phyloP scores from a whole-genome alignment of 1,284 basidiomycete species.

The Cutaneotrichosporon sp. region DNA sequence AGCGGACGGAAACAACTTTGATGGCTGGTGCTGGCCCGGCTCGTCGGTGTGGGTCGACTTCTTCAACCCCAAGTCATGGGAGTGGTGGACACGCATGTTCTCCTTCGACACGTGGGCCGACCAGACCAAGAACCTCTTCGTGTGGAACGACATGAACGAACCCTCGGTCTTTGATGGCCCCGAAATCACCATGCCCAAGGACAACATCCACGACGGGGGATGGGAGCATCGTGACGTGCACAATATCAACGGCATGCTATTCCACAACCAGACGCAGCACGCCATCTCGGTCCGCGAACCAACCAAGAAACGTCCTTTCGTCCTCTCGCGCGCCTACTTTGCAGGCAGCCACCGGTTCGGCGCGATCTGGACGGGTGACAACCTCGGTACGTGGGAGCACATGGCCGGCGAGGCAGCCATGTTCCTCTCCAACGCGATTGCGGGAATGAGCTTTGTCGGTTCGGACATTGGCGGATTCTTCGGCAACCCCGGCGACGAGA shows the following conservation, averaged over 20 bases:
- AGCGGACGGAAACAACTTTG: slow-evolving; percentile 78
- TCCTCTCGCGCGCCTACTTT: slow-evolving; percentile 91
- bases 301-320: slow-evolving; percentile 80
- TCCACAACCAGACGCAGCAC: slow-evolving; percentile 78
- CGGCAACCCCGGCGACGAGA: slow-evolving; percentile 89
- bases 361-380: slow-evolving; percentile 99
- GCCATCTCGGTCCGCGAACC: slow-evolving; percentile 75
- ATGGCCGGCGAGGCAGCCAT: slow-evolving; percentile 92
- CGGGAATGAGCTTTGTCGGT: slow-evolving; percentile 91
- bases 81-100: slow-evolving; percentile 87
- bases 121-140: slow-evolving; percentile 72
- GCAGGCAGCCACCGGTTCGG: slow-evolving; percentile 94
- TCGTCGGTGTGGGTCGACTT: slow-evolving; percentile 95
- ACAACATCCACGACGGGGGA: slow-evolving; percentile 80
- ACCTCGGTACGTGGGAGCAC: slow-evolving; percentile 94
- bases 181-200: slow-evolving; percentile 95
- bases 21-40: slow-evolving; percentile 99
- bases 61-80: slow-evolving; percentile 86
- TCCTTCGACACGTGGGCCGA: slow-evolving; percentile 60
- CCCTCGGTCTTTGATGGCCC: slow-evolving; percentile 97
- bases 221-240: slow-evolving; percentile 95
- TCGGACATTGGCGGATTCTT: slow-evolving; percentile 99
- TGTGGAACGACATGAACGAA: slow-evolving; percentile 99
- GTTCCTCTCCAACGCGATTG: slow-evolving; percentile 85
- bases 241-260: slow-evolving; percentile 56